Percentiles rank a stretch among this genome's conserved stretches.
Conservation (phyloP, 2,329 filamentous ascomycete species). For the Fusarium sp. region DNA sequence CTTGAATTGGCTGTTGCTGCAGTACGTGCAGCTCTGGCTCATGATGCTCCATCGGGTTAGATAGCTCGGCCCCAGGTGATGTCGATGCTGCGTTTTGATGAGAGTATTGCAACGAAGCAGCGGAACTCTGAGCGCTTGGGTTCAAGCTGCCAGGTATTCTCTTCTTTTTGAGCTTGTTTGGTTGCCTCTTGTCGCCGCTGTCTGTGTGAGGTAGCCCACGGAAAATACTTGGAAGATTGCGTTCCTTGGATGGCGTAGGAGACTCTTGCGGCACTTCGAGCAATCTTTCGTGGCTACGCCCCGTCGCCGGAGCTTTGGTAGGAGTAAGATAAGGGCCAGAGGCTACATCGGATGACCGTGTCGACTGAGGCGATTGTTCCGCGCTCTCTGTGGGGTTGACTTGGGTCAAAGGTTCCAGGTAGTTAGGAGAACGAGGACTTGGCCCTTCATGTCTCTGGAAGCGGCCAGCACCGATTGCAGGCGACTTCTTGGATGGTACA, state of each 20-base stretch:
- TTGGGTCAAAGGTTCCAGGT: conserved; percentile 54
- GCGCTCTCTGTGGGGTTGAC: conserved; percentile 43
- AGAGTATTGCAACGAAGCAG: conserved; percentile 71
- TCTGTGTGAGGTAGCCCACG: conserved; percentile 73
- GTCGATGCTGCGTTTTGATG: conserved; percentile 58
- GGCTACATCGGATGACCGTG: conserved; percentile 45
- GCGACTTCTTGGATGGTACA: conserved; percentile 89
- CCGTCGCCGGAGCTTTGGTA: conserved; percentile 48
- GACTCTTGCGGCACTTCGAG: conserved; percentile 55
- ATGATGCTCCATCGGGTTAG: conserved; percentile 60
- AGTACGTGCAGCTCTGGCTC: conserved; percentile 33
- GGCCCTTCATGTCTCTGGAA: conserved; percentile 61
- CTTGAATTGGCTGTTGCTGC: conserved; percentile 36
- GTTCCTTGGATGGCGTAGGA: conserved; percentile 71
- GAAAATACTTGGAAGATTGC: conserved; percentile 76
- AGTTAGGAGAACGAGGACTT: conserved; percentile 48
- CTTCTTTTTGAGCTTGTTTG: conserved; percentile 94
- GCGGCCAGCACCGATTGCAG: conserved; percentile 73
- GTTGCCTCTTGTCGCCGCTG: conserved; percentile 73
- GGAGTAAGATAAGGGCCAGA: conserved; percentile 43
- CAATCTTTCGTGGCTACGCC: conserved; percentile 62
- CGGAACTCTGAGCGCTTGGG: conserved; percentile 91
- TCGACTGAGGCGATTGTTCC: conserved; percentile 45
- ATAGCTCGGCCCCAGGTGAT: conserved; percentile 59
- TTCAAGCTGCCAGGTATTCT: conserved; percentile 79